phyloP scores from a whole-genome alignment of 495 filamentous ascomycete genomes.

The Penicillium verhagenii region DNA sequence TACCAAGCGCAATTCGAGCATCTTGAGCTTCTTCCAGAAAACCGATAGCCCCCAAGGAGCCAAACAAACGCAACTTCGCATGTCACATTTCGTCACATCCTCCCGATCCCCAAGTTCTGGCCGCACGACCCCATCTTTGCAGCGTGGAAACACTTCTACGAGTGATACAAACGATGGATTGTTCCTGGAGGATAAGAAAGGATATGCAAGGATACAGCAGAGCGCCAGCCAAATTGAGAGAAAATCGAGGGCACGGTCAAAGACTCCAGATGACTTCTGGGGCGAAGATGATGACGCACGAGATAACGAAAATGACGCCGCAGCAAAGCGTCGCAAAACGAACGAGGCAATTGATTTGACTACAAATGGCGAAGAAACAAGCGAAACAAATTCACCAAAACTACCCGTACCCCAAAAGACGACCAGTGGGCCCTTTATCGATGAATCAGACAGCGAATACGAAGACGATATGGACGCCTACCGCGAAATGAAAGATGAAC shows the following conservation, averaged over 20 bases:
- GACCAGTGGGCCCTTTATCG: slow-evolving; percentile 57
- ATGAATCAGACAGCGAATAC: slow-evolving; percentile 67
- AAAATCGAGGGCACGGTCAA: slow-evolving; percentile 14
- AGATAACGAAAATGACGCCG: slow-evolving; percentile 29
- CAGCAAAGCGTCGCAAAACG: slow-evolving; percentile 42
- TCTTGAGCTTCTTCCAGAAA: slow-evolving; percentile 82
- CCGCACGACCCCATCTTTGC: slow-evolving; percentile 19
- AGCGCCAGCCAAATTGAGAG: slow-evolving; percentile 1
- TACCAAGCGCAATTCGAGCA: slow-evolving; percentile 64
- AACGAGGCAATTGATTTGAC: slow-evolving; percentile 22
- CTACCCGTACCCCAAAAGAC: slow-evolving; percentile 8
- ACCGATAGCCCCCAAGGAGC: slow-evolving; percentile 47
- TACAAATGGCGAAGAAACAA: slow-evolving; percentile 12
- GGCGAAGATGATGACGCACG: slow-evolving; percentile 29
- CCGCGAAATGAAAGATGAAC: slow-evolving; percentile 18
- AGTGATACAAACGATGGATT: slow-evolving; percentile 33
- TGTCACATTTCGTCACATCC: slow-evolving; percentile 40
- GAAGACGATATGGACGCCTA: slow-evolving; percentile 49
- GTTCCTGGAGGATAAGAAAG: slow-evolving; percentile 45
- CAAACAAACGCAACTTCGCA: slow-evolving; percentile 36
- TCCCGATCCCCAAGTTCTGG: slow-evolving; percentile 21
- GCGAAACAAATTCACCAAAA: slow-evolving; percentile 5
- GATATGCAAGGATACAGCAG: slow-evolving; percentile 11
- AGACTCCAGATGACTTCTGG: slow-evolving; percentile 40
- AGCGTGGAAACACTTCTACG: slow-evolving; percentile 8